Conservation (phyloP, 306 rosid species). For the Cucumis melo region DNA sequence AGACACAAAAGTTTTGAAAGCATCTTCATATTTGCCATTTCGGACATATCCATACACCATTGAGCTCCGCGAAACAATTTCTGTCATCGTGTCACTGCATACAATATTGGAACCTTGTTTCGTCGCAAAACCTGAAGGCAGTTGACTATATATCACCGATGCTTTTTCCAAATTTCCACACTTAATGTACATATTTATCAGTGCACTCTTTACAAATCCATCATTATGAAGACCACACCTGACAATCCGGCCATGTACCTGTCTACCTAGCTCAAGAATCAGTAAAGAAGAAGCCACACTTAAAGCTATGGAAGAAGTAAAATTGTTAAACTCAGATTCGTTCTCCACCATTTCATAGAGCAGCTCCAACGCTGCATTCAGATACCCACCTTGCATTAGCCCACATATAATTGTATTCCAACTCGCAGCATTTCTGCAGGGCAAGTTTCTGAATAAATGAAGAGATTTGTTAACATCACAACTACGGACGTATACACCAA, state of each 20-base stretch:
- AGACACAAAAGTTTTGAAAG: slow-evolving; percentile 40
- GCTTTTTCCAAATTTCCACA: slow-evolving; percentile 62
- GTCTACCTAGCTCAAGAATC: slow-evolving; percentile 52
- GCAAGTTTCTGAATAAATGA: slow-evolving; percentile 42
- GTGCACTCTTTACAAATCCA: slow-evolving; percentile 53
- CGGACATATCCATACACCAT: slow-evolving; percentile 63
- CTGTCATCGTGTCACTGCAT: slow-evolving; percentile 23
- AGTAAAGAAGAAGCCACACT: slow-evolving; percentile 57
- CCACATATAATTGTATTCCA: slow-evolving; percentile 80
- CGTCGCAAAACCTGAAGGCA: slow-evolving; percentile 20
- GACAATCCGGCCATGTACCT: slow-evolving; percentile 51
- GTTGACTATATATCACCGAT: slow-evolving; percentile 32
- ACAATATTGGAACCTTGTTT: slow-evolving; percentile 14
- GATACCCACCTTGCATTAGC: slow-evolving; percentile 45
- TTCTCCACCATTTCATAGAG: slow-evolving; percentile 47
- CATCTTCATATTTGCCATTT: slow-evolving; percentile 49
- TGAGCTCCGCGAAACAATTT: slow-evolving; percentile 54
- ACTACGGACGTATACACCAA: slow-evolving; percentile 34
- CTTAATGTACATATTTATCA: slow-evolving; percentile 59
- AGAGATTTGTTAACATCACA: slow-evolving; percentile 52
- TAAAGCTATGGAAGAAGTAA: slow-evolving; percentile 58
- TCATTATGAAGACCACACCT: slow-evolving; percentile 30
- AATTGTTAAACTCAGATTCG: slow-evolving; percentile 30
- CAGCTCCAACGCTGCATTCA: slow-evolving; percentile 35
- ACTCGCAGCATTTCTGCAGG: slow-evolving; percentile 54